Evolutionary conservation across 2,329 filamentous ascomycete genomes (phyloP).

Genomic region (Coniosporium tulheliwenetii): DNA sequence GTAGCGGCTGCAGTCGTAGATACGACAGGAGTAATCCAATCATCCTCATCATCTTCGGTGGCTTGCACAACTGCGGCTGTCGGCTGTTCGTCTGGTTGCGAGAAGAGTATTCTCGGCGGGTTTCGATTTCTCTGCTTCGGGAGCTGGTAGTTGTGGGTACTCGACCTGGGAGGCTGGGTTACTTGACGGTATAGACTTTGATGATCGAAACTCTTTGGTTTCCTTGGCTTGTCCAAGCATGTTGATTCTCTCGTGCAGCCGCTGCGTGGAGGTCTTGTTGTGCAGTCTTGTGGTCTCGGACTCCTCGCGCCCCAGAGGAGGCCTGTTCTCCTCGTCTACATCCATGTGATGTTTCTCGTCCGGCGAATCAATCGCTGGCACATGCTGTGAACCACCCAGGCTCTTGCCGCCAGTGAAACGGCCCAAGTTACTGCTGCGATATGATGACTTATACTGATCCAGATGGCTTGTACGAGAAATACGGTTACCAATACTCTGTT

Average conservation of each 20-base stretch:
- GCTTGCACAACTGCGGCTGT: slow-evolving; percentile 8
- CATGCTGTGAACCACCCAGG: slow-evolving; percentile 33
- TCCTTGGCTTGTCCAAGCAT: slow-evolving; percentile 44
- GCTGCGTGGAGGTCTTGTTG: slow-evolving; percentile 85
- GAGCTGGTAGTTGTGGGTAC: slow-evolving; percentile 23
- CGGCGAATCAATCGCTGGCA: slow-evolving; percentile 11
- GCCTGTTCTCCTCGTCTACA: slow-evolving; percentile 26
- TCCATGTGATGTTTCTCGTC: slow-evolving; percentile 40
- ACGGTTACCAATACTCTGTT: slow-evolving; percentile 64
- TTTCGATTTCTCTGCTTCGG: slow-evolving; percentile 10
- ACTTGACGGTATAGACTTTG: slow-evolving; percentile 21
- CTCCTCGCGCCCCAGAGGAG: slow-evolving; percentile 24
- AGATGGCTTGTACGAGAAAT: slow-evolving; percentile 64
- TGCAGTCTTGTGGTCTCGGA: slow-evolving; percentile 43
- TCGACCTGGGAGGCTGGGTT: slow-evolving; percentile 14
- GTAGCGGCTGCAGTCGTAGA: slow-evolving; percentile 14
- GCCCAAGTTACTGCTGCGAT: slow-evolving; percentile 58
- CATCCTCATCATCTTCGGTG: slow-evolving; percentile 34
- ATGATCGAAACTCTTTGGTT: slow-evolving; percentile 16
- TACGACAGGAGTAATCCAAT: slow-evolving; percentile 42
- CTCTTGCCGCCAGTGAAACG: slow-evolving; percentile 57
- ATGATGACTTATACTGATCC: slow-evolving; percentile 38
- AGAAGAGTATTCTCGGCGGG: slow-evolving; percentile 8
- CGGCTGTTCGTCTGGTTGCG: background rate
- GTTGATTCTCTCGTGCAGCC: slow-evolving; percentile 83